These are phyloP conservation scores for Phaffia rhodozyma DNA, from an alignment of 1,284 basidiomycete genomes.

Conservation along the genomic window DNA sequence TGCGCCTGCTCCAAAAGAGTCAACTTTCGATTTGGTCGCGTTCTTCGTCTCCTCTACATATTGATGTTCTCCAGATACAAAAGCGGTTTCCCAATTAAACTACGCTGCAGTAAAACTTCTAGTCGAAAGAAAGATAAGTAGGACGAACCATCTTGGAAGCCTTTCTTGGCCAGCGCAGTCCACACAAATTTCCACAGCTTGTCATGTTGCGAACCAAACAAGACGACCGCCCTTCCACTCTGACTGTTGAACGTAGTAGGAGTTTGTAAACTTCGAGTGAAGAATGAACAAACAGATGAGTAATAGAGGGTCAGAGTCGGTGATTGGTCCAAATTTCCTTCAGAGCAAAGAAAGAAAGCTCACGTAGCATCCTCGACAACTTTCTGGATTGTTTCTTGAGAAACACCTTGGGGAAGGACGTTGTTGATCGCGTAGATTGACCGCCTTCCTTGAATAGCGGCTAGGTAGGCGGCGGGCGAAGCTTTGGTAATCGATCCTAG, in stretches of 20 bases:
- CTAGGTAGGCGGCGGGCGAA: background rate
- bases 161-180: constrained; percentile 19
- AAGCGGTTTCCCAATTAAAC: background rate
- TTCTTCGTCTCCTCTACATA: background rate
- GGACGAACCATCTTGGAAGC: constrained; percentile 10
- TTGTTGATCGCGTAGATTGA: constrained; percentile 9
- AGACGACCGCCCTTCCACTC: constrained; percentile 36
- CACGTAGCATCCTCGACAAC: constrained; percentile 6
- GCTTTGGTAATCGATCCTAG: background rate
- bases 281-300: background rate
- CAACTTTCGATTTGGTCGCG: constrained; percentile 24
- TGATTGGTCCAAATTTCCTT: background rate
- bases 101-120: background rate
- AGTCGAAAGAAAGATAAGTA: no score
- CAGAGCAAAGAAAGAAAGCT: background rate
- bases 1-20: constrained; percentile 34
- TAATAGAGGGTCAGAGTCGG: background rate
- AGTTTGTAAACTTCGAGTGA: background rate
- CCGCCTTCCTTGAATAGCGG: constrained; percentile 1
- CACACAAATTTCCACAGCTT: constrained; percentile 36
- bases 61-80: background rate
- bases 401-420: constrained; percentile 5
- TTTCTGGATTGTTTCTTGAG: constrained; percentile 4
- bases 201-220: constrained; percentile 36
- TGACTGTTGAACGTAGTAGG: constrained; percentile 37